phyloP scores from a whole-genome alignment of 108 stramenopile genomes.

The Aurantiochytrium sp. region DNA sequence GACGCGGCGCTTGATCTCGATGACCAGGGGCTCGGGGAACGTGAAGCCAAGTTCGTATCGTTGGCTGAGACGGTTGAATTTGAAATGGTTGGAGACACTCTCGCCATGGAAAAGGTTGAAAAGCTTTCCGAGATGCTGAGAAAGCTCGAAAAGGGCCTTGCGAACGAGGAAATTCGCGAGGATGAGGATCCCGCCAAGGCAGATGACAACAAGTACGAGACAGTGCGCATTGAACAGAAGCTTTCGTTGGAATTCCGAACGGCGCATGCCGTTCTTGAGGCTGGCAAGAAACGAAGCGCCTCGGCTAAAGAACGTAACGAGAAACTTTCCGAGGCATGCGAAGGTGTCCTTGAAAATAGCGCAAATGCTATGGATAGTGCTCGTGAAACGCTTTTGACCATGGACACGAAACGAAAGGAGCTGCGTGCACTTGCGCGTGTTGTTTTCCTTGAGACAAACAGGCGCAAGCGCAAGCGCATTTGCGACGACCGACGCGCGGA shows the following conservation, averaged over 20 bases:
- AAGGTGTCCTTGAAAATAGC: not conserved
- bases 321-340: not conserved
- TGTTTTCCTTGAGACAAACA: not conserved
- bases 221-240: not conserved
- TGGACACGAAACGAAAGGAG: not conserved
- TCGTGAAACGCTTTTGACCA: not conserved
- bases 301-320: not conserved
- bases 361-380: not conserved
- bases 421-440: not conserved
- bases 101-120: conserved; percentile 4
- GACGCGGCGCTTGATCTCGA: not conserved
- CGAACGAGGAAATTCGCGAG: not conserved
- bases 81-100: not conserved
- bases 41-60: not conserved
- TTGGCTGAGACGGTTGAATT: not conserved
- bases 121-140: not conserved
- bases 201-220: not conserved
- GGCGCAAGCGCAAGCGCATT: not conserved
- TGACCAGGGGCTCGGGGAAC: not conserved
- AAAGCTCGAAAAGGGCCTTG: not conserved
- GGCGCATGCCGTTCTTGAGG: not conserved
- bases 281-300: not conserved
- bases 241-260: not conserved
- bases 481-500: not conserved
- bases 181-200: not conserved